Conservation (phyloP, 495 filamentous ascomycete genomes). For the Penicillium waksmanii region DNA sequence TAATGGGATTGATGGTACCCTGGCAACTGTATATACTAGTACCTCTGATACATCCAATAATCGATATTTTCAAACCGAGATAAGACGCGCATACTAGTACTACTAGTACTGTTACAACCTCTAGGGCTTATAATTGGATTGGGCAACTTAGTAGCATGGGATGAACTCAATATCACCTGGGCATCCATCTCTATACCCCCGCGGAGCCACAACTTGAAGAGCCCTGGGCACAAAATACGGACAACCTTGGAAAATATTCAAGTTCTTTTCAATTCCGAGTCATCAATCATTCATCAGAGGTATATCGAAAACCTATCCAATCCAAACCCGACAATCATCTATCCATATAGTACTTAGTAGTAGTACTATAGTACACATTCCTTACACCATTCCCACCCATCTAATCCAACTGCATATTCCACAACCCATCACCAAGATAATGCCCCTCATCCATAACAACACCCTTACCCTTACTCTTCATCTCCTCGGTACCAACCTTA, state of each 20-base stretch:
- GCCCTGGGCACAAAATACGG: no score
- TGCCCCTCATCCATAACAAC: conserved; percentile 90
- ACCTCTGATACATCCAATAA: not conserved
- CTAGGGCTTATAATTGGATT: not conserved
- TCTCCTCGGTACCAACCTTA: conserved; percentile 87
- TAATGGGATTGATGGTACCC: conserved; percentile 1
- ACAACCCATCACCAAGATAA: conserved; percentile 93
- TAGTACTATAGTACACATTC: no score
- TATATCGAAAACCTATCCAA: conserved; percentile 3
- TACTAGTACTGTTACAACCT: no score
- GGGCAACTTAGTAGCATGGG: not conserved
- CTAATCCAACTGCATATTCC: conserved; percentile 76
- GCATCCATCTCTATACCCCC: no score
- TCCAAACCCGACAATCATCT: conserved; percentile 1
- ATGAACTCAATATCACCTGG: no score
- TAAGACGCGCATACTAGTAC: no score
- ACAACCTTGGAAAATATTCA: not conserved
- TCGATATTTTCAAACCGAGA: not conserved
- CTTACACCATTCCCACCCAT: no score
- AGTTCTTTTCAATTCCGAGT: not conserved
- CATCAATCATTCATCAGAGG: conserved; percentile 6
- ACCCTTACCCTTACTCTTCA: conserved; percentile 90
- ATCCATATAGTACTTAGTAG: not conserved
- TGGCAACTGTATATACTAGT: conserved; percentile 1
- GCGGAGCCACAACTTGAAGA: no score